These are phyloP conservation scores for Spatholobus suberectus DNA, from an alignment of 306 rosid genomes.

Conservation along the genomic window DNA sequence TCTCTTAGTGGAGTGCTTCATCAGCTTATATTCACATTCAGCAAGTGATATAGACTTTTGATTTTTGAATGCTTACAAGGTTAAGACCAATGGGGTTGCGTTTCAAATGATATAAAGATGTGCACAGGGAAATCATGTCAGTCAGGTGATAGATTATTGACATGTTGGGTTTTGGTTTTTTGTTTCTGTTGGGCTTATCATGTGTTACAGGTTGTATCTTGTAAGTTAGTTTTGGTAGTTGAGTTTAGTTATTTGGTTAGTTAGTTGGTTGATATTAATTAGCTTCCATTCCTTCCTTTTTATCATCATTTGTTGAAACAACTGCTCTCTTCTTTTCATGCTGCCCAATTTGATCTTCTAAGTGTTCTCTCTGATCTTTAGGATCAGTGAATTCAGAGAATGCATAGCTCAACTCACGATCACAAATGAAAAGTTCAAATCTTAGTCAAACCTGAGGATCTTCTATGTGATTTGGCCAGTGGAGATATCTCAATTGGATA, in stretches of 20 bases:
- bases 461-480: constrained; percentile 93
- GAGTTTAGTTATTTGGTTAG: too few relatives aligned
- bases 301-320: too few relatives aligned
- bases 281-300: too few relatives aligned
- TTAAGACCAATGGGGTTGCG: background rate
- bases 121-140: background rate
- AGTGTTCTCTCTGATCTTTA: too few relatives aligned
- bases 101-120: background rate
- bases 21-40: background rate
- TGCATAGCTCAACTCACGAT: too few relatives aligned
- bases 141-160: background rate
- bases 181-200: background rate
- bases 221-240: too few relatives aligned
- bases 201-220: background rate
- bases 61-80: background rate
- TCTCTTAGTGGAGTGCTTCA: background rate
- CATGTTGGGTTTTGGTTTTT: background rate
- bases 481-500: constrained; percentile 98
- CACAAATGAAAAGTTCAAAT: too few relatives aligned
- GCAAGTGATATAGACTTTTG: background rate
- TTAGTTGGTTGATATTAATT: too few relatives aligned
- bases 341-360: too few relatives aligned
- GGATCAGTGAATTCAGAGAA: too few relatives aligned
- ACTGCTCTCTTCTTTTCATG: too few relatives aligned
- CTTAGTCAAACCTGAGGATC: too few relatives aligned